Conservation (phyloP, 208 protist genomes). For the Acanthamoeba triangularis region DNA sequence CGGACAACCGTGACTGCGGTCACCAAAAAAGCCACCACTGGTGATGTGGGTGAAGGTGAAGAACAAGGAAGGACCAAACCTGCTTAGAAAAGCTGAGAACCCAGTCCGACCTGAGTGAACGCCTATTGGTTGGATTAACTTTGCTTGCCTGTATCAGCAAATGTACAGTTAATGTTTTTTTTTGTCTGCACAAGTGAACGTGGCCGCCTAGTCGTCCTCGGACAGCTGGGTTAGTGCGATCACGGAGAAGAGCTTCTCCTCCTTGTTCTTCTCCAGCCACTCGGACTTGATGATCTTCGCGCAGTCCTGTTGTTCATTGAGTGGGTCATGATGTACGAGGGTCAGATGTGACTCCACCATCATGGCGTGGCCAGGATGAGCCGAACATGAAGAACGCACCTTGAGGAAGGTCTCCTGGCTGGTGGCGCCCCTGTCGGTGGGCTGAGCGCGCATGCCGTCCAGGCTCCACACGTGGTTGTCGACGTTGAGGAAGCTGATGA, state of each 20-base stretch:
- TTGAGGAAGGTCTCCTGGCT: conserved; percentile 62
- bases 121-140: no score
- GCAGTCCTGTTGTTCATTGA: conserved; percentile 16
- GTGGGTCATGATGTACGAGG: no score
- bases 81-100: no score
- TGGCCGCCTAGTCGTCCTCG: conserved; percentile 33
- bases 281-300: conserved; percentile 53
- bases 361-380: background rate
- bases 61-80: no score
- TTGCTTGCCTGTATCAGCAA: no score
- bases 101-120: no score
- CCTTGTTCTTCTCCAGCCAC: conserved; percentile 69
- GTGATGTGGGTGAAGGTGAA: no score
- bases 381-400: background rate
- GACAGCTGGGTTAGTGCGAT: conserved; percentile 47
- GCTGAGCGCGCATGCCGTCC: conserved; percentile 61
- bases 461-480: conserved; percentile 57
- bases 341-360: background rate
- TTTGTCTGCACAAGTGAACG: no score
- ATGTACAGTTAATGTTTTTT: no score
- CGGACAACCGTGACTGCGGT: no score
- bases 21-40: no score
- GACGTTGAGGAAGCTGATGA: conserved; percentile 72
- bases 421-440: conserved; percentile 52
- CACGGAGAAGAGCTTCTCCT: conserved; percentile 58